Base-by-base conservation (phyloP, 306 rosid genomes). In the Cicer pinnatifidum region DNA sequence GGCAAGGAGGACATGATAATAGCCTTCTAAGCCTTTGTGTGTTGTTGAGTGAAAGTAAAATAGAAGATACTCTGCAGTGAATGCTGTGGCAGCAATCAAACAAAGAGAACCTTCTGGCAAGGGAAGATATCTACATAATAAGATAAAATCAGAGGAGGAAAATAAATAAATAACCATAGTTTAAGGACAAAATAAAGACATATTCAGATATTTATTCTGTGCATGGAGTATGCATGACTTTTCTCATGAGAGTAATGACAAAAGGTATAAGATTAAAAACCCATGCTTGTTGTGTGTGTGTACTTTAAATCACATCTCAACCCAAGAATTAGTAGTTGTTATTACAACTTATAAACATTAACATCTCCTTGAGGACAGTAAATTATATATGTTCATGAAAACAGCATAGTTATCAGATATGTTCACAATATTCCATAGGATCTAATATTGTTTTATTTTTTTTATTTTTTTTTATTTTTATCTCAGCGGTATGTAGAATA, bases 1-100 rank as follows among this genome's bases (percentile, higher is more conserved):
- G 71, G 80, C 91, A 13, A 92, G 97, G 52, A 92, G 87, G 75
- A 86, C 82, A 78, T 92, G 97, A 78, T 89, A 89, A 80, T 89
- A 86, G 47, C 97, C 97, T 77, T 89, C 96, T 1, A 92, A 85
- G 75, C 97, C 97, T 67, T 85, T 89, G 75, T 92, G 97, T 28
- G 85, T 64, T 47, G 97, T 89, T 54, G 97, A 89, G 81, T 92
- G 97, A 70, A 89, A 92, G 84, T 86, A 84, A 81, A 92, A 92
- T 41, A 92, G 86, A 53, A 92, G 89, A 79, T 85, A 88, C 82
- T 92, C 97, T 0, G 88, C 91, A 60, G 83, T 76, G 87, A 92
- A 92, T 63, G 97, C 97, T 6, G 86, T 48, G 60, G 91, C 86
- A 67, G 93, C 87, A 17, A 85, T 81, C 84, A 92, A 85, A 78